Evolutionary conservation across 306 rosid genomes (phyloP).

Genomic region (Gillenia trifoliata): DNA sequence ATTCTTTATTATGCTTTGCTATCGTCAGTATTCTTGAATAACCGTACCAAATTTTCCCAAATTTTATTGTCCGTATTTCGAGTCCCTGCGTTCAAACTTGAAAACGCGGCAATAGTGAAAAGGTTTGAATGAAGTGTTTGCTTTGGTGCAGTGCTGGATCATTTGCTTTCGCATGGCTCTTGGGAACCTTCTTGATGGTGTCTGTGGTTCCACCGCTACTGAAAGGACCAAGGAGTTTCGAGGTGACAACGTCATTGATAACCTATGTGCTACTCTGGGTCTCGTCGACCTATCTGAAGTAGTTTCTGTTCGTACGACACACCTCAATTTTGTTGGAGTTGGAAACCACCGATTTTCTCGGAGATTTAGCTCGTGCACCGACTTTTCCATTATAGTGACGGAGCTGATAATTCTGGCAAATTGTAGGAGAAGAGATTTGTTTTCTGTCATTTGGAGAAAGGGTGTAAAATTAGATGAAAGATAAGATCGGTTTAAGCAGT

Average conservation of each 20-base stretch:
- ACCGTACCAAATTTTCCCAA: neutral
- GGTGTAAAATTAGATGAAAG: slow-evolving; percentile 11
- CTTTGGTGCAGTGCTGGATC: slow-evolving; percentile 74
- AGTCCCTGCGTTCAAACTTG: neutral
- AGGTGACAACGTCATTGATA: slow-evolving; percentile 77
- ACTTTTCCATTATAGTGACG: neutral
- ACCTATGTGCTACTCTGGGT: slow-evolving; percentile 75
- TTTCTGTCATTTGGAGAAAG: neutral
- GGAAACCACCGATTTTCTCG: slow-evolving; percentile 2
- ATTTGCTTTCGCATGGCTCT: slow-evolving; percentile 74
- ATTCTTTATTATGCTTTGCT: neutral
- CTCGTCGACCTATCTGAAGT: slow-evolving; percentile 82
- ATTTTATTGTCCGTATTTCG: neutral
- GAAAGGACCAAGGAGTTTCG: slow-evolving; percentile 83
- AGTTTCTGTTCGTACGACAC: slow-evolving; percentile 14
- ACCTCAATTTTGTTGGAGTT: slow-evolving; percentile 43
- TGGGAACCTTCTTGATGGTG: slow-evolving; percentile 99
- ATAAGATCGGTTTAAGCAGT: neutral
- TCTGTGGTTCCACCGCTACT: slow-evolving; percentile 84
- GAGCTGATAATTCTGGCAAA: neutral
- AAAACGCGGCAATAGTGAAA: neutral
- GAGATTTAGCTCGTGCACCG: slow-evolving; percentile 14
- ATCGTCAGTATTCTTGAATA: neutral
- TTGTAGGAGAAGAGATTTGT: slow-evolving; percentile 4
- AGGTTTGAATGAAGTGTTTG: slow-evolving; percentile 14